These are phyloP conservation scores for Colletotrichum phormii DNA, from an alignment of 2,329 filamentous ascomycete species.

Conservation along the genomic window DNA sequence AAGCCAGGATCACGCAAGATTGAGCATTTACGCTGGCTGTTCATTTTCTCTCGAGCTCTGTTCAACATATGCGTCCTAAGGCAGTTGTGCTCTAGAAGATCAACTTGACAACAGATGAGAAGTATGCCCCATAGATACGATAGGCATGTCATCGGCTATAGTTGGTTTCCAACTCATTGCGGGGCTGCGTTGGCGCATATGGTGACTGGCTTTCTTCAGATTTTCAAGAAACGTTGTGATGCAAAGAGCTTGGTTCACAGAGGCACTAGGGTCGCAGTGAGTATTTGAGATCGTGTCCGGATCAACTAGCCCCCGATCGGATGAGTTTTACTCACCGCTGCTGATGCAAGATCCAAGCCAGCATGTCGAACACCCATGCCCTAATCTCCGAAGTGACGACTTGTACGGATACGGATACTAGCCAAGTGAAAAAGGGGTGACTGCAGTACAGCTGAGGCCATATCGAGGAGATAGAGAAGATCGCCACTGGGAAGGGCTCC, in stretches of 20 bases:
- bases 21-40: too few species aligned
- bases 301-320: not conserved
- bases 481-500: not conserved
- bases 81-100: too few species aligned
- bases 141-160: too few species aligned
- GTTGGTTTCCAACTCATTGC: too few species aligned
- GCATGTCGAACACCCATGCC: not conserved
- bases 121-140: too few species aligned
- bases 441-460: not conserved
- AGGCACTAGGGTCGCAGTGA: fast-evolving
- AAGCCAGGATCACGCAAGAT: too few species aligned
- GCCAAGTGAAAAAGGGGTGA: not conserved
- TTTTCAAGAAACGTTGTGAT: too few species aligned
- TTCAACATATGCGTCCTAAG: too few species aligned
- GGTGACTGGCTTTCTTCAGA: too few species aligned
- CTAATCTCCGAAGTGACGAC: not conserved
- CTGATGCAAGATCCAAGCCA: not conserved
- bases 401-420: not conserved
- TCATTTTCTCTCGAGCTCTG: too few species aligned
- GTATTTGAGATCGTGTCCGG: not conserved
- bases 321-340: not conserved
- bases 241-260: not conserved
- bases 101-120: too few species aligned
- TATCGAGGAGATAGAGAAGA: not conserved
- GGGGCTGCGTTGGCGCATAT: too few species aligned